Percentiles rank a stretch among this genome's conserved stretches.
Evolutionary conservation across 2,329 filamentous ascomycete genomes (phyloP).

Genomic region (Sporothrix protearum): DNA sequence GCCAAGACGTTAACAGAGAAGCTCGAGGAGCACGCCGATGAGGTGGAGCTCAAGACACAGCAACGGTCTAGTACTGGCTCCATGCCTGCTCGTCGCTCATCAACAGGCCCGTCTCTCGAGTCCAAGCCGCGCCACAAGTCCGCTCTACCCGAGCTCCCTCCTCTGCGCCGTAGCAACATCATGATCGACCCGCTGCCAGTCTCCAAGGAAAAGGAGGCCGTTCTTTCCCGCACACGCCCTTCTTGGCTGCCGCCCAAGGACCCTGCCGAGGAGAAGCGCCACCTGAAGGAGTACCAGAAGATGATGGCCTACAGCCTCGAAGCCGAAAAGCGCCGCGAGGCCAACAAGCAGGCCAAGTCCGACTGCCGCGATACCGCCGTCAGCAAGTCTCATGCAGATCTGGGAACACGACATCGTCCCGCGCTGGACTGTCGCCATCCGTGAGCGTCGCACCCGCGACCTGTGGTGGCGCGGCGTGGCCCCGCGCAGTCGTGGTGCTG

Average conservation of each 20-base stretch:
- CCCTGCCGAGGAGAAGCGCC: conserved; percentile 83
- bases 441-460: conserved; percentile 66
- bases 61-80: conserved; percentile 40
- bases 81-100: conserved; percentile 37
- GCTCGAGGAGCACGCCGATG: conserved; percentile 71
- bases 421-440: conserved; percentile 69
- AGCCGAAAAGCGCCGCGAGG: conserved; percentile 58
- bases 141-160: conserved; percentile 65
- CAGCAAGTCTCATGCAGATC: conserved; percentile 54
- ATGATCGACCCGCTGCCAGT: conserved; percentile 82
- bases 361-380: conserved; percentile 54
- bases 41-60: conserved; percentile 49
- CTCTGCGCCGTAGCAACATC: conserved; percentile 68
- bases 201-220: conserved; percentile 82
- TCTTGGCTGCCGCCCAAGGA: conserved; percentile 85
- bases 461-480: conserved; percentile 81
- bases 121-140: conserved; percentile 58
- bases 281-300: conserved; percentile 78
- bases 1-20: conserved; percentile 73
- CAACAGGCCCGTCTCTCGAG: conserved; percentile 35
- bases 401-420: conserved; percentile 77
- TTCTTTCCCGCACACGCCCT: conserved; percentile 73
- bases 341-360: conserved; percentile 48
- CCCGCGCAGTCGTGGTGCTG: conserved; percentile 62
- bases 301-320: conserved; percentile 69